Evolutionary conservation across 306 rosid genomes (phyloP), one percentile per base, ranked within the genome.

Genomic region (Cucumis hystrix): DNA sequence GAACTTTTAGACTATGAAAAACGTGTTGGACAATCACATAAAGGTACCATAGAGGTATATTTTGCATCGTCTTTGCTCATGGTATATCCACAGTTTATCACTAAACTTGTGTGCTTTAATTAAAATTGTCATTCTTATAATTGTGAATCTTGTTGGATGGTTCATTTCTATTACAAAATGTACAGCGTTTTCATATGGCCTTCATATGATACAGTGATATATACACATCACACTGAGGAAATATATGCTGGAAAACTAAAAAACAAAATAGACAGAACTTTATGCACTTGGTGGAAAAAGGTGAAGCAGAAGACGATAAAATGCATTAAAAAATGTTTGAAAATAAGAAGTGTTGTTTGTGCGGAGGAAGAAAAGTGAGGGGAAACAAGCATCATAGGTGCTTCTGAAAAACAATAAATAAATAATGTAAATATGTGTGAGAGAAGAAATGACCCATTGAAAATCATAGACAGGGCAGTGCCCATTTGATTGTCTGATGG

Each of bases 401-500:
- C 75, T 55, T 47, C 23, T 67, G 72, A 62, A 77, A 41, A 75
- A 78, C 65, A 79, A 69, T 80, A 79, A 39, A 80, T 71, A 73
- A 71, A 73, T 52, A 52, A 73, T 20, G 75, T 69, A 25, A 45
- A 71, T 71, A 71, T 71, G 76, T 71, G 15, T 70, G 76, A 23
- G 59, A 64, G 58, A 54, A 63, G 71, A 64, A 21, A 54, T 33
- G 43, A 63, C 41, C 58, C 41, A 67, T 71, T 71, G 85, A 75
- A 75, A 59, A 75, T 75, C 54, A 83, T 77, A 10, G 60, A 83
- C 84, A 25, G 70, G 76, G 81, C 20, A 78, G 41, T 69, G 59
- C 8, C 72, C 77, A 77, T 79, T 51, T 72, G 83, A 39, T 85
- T 85, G 90, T 92, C 88, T 83, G 76, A 52, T 61, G 45, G 83